Percentiles rank a stretch among this genome's conserved stretches.
Evolutionary conservation across 495 filamentous ascomycete species (phyloP).

Genomic region (Podospora bellae-mahoneyi): DNA sequence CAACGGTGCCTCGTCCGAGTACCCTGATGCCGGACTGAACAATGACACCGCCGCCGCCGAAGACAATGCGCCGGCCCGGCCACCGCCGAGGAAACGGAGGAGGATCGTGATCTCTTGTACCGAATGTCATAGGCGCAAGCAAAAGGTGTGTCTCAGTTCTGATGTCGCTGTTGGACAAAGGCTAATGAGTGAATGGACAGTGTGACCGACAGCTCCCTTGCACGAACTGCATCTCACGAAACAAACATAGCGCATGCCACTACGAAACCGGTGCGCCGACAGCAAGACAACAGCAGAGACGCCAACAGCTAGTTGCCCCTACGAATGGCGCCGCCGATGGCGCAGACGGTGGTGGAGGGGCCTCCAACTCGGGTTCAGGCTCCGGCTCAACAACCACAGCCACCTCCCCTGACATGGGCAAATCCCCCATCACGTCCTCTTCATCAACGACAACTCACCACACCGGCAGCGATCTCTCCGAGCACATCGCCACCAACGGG

Average conservation of each 20-base stretch:
- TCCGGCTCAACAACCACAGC: constrained; percentile 7
- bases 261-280: constrained; percentile 52
- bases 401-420: neutral
- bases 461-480: neutral
- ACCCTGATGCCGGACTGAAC: neutral
- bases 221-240: constrained; percentile 56
- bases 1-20: neutral
- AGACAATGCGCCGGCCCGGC: constrained; percentile 15
- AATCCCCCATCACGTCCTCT: neutral
- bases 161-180: neutral
- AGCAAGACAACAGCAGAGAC: constrained; percentile 32
- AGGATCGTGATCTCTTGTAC: constrained; percentile 59
- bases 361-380: neutral
- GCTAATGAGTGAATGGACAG: constrained; percentile 23
- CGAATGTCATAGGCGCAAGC: constrained; percentile 62
- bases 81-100: constrained; percentile 52
- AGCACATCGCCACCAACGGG: neutral
- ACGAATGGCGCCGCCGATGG: constrained; percentile 17
- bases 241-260: constrained; percentile 46
- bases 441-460: constrained; percentile 12
- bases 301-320: neutral
- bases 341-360: neutral
- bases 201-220: constrained; percentile 61
- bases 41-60: neutral
- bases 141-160: constrained; percentile 45